phyloP scores from a whole-genome alignment of 2,329 filamentous ascomycete species.

The Apiospora marii region DNA sequence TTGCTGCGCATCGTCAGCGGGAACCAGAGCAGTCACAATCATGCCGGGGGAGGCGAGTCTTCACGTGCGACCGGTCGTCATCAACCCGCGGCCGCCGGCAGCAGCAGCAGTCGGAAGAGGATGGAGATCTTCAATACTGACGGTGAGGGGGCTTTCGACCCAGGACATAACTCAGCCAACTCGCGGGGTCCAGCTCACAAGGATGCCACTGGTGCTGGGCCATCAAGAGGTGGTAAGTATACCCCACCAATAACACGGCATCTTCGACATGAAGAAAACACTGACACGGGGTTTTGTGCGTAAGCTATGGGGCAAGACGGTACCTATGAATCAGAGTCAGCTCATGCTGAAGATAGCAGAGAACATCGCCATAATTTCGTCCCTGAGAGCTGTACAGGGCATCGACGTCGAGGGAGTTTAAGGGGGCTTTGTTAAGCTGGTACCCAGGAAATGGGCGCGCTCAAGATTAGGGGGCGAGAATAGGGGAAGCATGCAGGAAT shows the following conservation, averaged over 20 bases:
- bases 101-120: background rate
- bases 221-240: background rate
- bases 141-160: background rate
- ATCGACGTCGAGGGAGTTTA: background rate
- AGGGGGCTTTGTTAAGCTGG: background rate
- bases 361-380: background rate
- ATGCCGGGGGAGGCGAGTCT: background rate
- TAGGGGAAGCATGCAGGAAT: background rate
- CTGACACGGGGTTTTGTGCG: background rate
- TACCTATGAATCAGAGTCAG: background rate
- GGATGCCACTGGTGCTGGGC: background rate
- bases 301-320: background rate
- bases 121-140: background rate
- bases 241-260: no score
- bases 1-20: constrained; percentile 25
- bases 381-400: background rate
- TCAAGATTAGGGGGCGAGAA: background rate
- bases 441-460: background rate
- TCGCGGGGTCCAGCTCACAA: background rate
- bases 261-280: background rate
- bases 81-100: background rate
- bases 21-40: background rate
- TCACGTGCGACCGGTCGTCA: background rate
- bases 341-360: background rate
- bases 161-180: background rate